Evolutionary conservation across 805 yeast genomes (phyloP).

Genomic region (Teunomyces barrocoloradensis): DNA sequence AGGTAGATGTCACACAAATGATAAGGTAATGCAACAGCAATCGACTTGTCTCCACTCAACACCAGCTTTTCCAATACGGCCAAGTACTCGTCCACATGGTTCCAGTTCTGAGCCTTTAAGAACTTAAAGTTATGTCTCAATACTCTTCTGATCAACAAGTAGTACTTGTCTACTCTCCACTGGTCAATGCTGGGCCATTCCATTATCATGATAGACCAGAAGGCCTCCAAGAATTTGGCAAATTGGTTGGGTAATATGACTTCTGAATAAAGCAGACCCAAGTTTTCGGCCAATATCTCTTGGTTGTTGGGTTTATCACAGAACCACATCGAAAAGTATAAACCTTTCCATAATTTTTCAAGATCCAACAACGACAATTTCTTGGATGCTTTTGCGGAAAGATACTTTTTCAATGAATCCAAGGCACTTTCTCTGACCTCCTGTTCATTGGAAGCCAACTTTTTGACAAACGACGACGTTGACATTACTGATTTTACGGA

Average conservation of each 20-base stretch:
- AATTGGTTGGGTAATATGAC: conserved; percentile 43
- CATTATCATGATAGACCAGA: conserved; percentile 72
- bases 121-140: conserved; percentile 62
- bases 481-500: conserved; percentile 12
- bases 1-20: conserved; percentile 81
- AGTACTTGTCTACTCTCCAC: conserved; percentile 83
- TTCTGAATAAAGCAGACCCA: conserved; percentile 57
- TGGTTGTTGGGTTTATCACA: conserved; percentile 92
- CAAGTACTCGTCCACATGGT: conserved; percentile 51
- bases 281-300: conserved; percentile 71
- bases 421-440: conserved; percentile 73
- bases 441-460: conserved; percentile 80
- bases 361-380: conserved; percentile 52
- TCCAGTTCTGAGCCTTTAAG: conserved; percentile 56
- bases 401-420: conserved; percentile 57
- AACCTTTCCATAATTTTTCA: conserved; percentile 94
- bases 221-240: conserved; percentile 60
- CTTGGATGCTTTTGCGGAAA: conserved; percentile 39
- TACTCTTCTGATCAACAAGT: conserved; percentile 75
- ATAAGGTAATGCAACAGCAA: conserved; percentile 75
- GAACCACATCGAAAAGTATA: conserved; percentile 94
- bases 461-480: conserved; percentile 64
- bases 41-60: conserved; percentile 55
- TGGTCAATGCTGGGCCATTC: conserved; percentile 88
- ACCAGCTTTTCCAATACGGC: conserved; percentile 44